Conservation (phyloP, 139 green algal species). For the Trebouxia sp. region DNA sequence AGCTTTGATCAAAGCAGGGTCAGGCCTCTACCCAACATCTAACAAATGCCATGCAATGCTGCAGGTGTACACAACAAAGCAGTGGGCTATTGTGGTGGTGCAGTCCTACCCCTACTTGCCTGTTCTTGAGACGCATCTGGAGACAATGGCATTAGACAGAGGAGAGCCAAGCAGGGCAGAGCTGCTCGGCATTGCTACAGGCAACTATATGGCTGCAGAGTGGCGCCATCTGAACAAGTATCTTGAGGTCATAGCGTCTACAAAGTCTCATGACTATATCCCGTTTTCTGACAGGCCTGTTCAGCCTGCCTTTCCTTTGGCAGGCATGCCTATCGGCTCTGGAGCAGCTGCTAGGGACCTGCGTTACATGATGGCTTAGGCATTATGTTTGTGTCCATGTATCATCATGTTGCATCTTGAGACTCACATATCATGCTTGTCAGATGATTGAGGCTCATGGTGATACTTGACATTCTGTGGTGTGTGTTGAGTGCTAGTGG, state of each 20-base stretch:
- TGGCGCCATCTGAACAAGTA: conserved; percentile 11
- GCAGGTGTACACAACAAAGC: conserved; percentile 13
- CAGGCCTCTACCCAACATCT: no score
- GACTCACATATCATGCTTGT: no score
- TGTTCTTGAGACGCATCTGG: not conserved
- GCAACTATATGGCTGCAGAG: not conserved
- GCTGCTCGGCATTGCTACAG: not conserved
- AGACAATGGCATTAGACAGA: not conserved
- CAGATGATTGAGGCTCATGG: no score
- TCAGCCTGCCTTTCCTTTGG: not conserved
- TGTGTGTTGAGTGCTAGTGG: no score
- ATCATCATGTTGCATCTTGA: no score
- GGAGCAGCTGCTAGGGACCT: not conserved
- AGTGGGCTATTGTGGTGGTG: conserved; percentile 16
- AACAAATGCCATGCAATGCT: not conserved
- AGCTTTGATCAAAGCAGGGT: not conserved
- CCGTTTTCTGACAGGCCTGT: not conserved
- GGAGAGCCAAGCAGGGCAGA: not conserved
- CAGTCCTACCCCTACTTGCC: not conserved
- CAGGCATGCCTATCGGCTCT: not conserved
- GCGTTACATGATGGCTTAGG: not conserved
- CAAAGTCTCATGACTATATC: conserved; percentile 7
- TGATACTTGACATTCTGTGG: no score
- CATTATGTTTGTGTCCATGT: no score
- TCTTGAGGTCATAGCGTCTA: not conserved